phyloP scores from a whole-genome alignment of 1,139 yeast species.

The Candida sp. region DNA sequence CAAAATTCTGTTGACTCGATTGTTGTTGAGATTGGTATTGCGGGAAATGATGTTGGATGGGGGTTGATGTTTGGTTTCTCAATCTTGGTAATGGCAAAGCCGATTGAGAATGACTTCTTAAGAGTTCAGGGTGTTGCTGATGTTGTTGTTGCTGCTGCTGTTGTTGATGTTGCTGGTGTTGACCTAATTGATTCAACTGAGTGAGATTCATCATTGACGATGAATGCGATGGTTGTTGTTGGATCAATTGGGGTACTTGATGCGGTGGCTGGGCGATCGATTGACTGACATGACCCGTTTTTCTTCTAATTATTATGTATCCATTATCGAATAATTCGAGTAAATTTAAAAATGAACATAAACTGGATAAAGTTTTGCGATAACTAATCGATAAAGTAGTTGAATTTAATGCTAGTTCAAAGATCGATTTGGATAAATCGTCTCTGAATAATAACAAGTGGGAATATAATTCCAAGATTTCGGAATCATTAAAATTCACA shows the following conservation, averaged over 20 bases:
- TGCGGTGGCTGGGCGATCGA: slow-evolving; percentile 23
- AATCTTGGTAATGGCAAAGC: slow-evolving; percentile 47
- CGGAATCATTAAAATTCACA: slow-evolving; percentile 87
- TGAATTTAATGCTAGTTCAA: slow-evolving; percentile 67
- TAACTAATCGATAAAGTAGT: slow-evolving; percentile 55
- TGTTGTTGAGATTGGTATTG: slow-evolving; percentile 22
- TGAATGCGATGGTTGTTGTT: slow-evolving; percentile 23
- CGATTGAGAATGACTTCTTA: slow-evolving; percentile 52
- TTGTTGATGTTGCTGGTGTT: slow-evolving; percentile 23
- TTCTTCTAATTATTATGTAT: slow-evolving; percentile 52
- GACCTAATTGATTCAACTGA: slow-evolving; percentile 24
- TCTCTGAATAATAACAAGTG: slow-evolving; percentile 81
- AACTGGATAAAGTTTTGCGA: slow-evolving; percentile 53
- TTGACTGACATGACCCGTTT: slow-evolving; percentile 35
- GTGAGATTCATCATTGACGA: slow-evolving; percentile 44
- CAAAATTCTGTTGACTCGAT: slow-evolving; percentile 13
- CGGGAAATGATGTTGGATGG: slow-evolving; percentile 35
- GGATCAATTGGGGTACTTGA: slow-evolving; percentile 8
- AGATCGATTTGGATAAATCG: slow-evolving; percentile 56
- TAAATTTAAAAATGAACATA: slow-evolving; percentile 62
- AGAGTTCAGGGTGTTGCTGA: slow-evolving; percentile 30
- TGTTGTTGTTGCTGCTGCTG: slow-evolving; percentile 3
- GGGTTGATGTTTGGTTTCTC: slow-evolving; percentile 41
- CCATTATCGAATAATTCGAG: slow-evolving; percentile 67
- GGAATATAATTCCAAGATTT: slow-evolving; percentile 80